These are phyloP conservation scores for Apiospora aurea DNA, from an alignment of 2,329 filamentous ascomycete genomes.

Conservation along the genomic window DNA sequence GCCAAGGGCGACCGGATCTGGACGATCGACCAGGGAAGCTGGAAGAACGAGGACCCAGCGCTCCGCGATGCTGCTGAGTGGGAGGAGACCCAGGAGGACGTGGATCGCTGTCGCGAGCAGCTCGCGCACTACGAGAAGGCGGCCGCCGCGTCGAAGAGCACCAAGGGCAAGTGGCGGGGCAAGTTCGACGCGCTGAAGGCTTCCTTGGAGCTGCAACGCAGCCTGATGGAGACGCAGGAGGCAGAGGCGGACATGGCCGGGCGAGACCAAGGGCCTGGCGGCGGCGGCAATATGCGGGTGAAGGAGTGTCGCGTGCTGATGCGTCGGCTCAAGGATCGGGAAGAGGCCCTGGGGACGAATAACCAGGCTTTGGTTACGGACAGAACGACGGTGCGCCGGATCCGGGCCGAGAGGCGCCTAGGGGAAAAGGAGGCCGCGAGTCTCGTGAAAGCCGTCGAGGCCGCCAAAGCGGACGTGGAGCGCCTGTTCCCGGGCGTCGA, in stretches of 20 bases:
- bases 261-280: background rate
- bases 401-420: background rate
- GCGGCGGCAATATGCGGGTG: background rate
- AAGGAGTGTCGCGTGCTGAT: background rate
- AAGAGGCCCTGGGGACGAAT: background rate
- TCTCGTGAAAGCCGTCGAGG: background rate
- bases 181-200: background rate
- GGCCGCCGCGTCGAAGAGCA: background rate
- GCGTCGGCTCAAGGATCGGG: background rate
- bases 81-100: background rate
- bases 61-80: background rate
- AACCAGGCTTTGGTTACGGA: background rate
- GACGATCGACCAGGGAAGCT: background rate
- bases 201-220: background rate
- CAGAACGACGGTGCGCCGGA: background rate
- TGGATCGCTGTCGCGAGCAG: background rate
- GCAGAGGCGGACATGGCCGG: no score
- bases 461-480: background rate
- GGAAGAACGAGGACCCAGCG: background rate
- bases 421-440: background rate
- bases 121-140: background rate
- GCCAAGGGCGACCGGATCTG: background rate
- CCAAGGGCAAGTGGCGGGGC: background rate
- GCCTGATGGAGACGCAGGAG: no score
- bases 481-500: background rate